These are phyloP conservation scores for Globisporangium cylindrosporum DNA, from an alignment of 352 stramenopile genomes.

Conservation along the genomic window DNA sequence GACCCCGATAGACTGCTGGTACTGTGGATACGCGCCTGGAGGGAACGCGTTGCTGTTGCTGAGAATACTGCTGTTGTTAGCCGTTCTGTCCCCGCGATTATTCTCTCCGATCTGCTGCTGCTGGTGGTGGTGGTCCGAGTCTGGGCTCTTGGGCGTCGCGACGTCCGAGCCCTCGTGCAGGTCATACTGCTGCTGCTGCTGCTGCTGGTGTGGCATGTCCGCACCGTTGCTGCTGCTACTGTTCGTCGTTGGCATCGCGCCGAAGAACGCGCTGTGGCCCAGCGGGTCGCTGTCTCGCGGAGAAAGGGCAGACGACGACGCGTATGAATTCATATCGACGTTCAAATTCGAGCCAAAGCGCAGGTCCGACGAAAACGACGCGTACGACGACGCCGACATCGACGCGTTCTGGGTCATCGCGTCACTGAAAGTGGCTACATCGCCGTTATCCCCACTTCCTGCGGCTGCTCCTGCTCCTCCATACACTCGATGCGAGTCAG, in stretches of 20 bases:
- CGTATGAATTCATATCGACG: slow-evolving; percentile 15
- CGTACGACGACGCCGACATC: slow-evolving; percentile 6
- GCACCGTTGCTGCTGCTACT: not conserved
- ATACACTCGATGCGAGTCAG: not conserved
- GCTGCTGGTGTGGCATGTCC: slow-evolving; percentile 1
- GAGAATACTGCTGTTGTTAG: slow-evolving; percentile 3
- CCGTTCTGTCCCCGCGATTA: not conserved
- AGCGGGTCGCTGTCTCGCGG: slow-evolving; percentile 15
- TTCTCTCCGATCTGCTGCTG: not conserved
- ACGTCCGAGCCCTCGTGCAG: slow-evolving; percentile 7
- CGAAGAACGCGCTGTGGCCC: slow-evolving; percentile 9
- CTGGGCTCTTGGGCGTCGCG: slow-evolving; percentile 6
- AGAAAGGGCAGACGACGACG: slow-evolving; percentile 17
- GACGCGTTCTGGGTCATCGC: slow-evolving; percentile 7
- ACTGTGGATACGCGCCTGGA: slow-evolving; percentile 1
- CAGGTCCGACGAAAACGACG: not conserved
- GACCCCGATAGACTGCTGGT: slow-evolving; percentile 7
- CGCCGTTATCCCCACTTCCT: not conserved
- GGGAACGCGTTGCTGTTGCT: not conserved
- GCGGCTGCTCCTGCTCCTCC: not conserved
- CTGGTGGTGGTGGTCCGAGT: not conserved
- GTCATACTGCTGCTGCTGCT: slow-evolving; percentile 11
- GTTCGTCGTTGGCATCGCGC: not conserved
- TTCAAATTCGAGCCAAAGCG: slow-evolving; percentile 14
- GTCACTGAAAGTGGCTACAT: slow-evolving; percentile 12